Base-by-base conservation (phyloP, 1,139 yeast species). In the Suzukiozyma palmioleophila region DNA sequence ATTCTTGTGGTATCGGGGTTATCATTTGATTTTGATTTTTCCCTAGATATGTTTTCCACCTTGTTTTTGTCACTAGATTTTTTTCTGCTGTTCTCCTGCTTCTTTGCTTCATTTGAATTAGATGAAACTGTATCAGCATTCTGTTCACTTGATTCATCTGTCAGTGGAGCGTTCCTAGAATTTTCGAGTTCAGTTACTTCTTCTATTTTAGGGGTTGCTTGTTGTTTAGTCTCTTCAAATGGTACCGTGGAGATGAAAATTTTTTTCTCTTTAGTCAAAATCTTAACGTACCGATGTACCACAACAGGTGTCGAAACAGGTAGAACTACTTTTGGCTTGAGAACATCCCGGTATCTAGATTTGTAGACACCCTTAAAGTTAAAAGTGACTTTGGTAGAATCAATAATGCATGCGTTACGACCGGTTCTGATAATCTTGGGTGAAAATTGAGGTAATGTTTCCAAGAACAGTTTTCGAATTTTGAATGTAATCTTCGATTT, bases 271-370 rank as follows among this genome's bases (percentile, higher is more conserved):
- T 50, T 56, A 7, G 62, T 56, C 10, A 47, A 43, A 11, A 66
- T 64, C 39, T 50, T 62, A 24, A 66, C 62, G 39, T 54, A 66
- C 36, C 68, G 46, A 8, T 47, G 44, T 13, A 38, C 16, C 11
- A 26, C 33, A 13, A 31, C 25, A 7, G 43, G 26, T 9, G 39
- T 39, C 16, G 30, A 22, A 7, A 15, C 30, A n/a, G 33, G 15
- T 25, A 25, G 10, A 26, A 16, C 24, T 14, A 15, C 13, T 24
- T 34, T 31, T 25, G 31, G 21, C 26, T 35, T 15, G 9, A 35
- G 31, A 6, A 13, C 32, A n/a, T 35, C 36, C 11, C 36, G 13
- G 26, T 33, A 33, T 25, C 36, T 33, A 5, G 36, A 25, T 14
- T 26, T 13, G 24, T 33, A 33, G 7, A 33, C 36, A 8, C 37